Conservation (phyloP, 257 asterid genomes). For the Cinchona pubescens region DNA sequence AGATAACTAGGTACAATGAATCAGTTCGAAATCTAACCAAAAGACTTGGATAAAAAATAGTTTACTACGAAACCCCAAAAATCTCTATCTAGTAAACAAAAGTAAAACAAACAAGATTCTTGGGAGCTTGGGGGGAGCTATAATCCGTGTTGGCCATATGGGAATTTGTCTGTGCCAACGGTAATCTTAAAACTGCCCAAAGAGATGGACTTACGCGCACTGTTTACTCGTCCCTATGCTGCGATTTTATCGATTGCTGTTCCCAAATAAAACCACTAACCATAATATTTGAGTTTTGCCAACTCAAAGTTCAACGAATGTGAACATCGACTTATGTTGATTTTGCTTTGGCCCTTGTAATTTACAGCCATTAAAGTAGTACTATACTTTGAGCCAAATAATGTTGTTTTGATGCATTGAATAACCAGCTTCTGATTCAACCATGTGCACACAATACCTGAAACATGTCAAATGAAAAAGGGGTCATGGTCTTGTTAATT, state of each 20-base stretch:
- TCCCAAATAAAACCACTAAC: neutral
- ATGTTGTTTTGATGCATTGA: constrained; percentile 16
- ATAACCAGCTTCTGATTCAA: constrained; percentile 20
- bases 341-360: no score
- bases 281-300: constrained; percentile 4
- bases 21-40: constrained; percentile 30
- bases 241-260: neutral
- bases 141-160: neutral
- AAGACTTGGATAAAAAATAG: neutral
- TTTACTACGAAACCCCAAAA: constrained; percentile 47
- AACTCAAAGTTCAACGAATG: constrained; percentile 25
- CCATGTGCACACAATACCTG: constrained; percentile 25
- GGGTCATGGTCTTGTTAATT: neutral
- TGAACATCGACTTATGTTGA: no score
- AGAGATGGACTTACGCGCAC: neutral
- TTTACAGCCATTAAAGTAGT: no score
- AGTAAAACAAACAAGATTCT: constrained; percentile 34
- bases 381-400: neutral
- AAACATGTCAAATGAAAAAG: neutral
- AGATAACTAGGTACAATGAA: constrained; percentile 48
- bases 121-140: constrained; percentile 13
- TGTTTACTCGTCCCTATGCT: neutral
- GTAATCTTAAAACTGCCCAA: constrained; percentile 29
- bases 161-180: constrained; percentile 21
- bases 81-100: constrained; percentile 49